Conservation (phyloP, 148 eudicot genomes). For the Rhododendron griersonianum region DNA sequence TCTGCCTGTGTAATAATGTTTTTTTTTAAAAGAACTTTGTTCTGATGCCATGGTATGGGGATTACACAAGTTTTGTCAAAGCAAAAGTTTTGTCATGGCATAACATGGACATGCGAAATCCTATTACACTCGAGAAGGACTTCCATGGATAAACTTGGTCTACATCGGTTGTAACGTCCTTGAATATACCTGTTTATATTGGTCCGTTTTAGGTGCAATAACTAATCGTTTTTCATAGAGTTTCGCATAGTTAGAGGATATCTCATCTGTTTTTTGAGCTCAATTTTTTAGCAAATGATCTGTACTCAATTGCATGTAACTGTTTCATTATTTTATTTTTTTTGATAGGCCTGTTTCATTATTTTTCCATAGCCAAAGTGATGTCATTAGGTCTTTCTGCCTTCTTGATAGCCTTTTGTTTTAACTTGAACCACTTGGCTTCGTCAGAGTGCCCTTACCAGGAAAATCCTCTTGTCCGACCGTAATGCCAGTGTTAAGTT, state of each 20-base stretch:
- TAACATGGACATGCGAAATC: neutral
- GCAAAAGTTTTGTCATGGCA: neutral
- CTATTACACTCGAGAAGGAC: neutral
- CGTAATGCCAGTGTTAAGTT: neutral
- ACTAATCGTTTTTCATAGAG: neutral
- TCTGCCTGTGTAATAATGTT: neutral
- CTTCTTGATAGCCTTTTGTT: neutral
- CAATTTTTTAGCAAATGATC: neutral
- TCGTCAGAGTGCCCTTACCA: neutral
- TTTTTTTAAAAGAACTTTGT: neutral
- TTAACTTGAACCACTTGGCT: neutral
- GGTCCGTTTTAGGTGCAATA: neutral
- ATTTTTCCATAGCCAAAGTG: neutral
- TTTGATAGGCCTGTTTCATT: neutral
- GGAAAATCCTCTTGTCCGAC: neutral
- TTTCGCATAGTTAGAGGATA: neutral
- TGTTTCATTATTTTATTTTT: neutral
- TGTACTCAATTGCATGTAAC: neutral
- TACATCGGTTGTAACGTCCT: neutral
- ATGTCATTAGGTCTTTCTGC: neutral
- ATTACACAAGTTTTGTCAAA: neutral
- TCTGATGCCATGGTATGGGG: neutral
- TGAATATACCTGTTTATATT: neutral
- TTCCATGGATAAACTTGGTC: neutral
- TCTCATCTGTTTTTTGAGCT: neutral